Conservation (phyloP, 805 yeast genomes). For the Candida adriatica region DNA sequence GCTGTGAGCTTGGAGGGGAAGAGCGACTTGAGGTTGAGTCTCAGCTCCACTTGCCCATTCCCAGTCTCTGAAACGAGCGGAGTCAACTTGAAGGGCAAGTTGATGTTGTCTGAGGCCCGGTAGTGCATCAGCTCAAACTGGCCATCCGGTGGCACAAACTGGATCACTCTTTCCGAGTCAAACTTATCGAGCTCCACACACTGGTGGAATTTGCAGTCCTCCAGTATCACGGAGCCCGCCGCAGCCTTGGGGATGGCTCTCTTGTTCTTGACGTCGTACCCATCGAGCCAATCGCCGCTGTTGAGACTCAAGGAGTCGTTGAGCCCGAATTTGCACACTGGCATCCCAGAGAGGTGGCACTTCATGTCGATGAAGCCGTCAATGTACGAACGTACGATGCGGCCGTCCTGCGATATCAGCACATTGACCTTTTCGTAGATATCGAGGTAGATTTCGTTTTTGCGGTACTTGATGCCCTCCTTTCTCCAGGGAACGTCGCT, state of each 20-base stretch:
- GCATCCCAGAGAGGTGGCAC: constrained; percentile 73
- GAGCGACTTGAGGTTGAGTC: constrained; percentile 54
- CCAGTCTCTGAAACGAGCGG: constrained; percentile 47
- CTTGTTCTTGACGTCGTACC: constrained; percentile 25
- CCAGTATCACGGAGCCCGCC: constrained; percentile 47
- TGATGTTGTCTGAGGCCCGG: constrained; percentile 49
- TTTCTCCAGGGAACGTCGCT: constrained; percentile 56
- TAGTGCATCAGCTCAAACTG: constrained; percentile 78
- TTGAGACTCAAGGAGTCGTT: constrained; percentile 41
- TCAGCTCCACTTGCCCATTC: constrained; percentile 41
- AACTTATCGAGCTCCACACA: constrained; percentile 72
- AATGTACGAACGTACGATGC: constrained; percentile 60
- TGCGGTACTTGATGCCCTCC: constrained; percentile 64
- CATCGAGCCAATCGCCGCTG: constrained; percentile 17
- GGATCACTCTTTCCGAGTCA: constrained; percentile 56
- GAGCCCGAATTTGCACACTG: constrained; percentile 75
- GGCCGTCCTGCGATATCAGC: constrained; percentile 58
- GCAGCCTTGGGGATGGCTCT: constrained; percentile 33
- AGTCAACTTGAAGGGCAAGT: constrained; percentile 62
- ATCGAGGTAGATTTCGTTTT: constrained; percentile 73
- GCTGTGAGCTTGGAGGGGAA: constrained; percentile 56
- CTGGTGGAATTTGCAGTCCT: constrained; percentile 81
- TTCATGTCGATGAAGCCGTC: constrained; percentile 71
- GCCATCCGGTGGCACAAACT: constrained; percentile 84
- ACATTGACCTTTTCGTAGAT: constrained; percentile 71